Conservation (phyloP, 371 early-diverging fungal genomes). For the Dichotomocladium elegans region DNA sequence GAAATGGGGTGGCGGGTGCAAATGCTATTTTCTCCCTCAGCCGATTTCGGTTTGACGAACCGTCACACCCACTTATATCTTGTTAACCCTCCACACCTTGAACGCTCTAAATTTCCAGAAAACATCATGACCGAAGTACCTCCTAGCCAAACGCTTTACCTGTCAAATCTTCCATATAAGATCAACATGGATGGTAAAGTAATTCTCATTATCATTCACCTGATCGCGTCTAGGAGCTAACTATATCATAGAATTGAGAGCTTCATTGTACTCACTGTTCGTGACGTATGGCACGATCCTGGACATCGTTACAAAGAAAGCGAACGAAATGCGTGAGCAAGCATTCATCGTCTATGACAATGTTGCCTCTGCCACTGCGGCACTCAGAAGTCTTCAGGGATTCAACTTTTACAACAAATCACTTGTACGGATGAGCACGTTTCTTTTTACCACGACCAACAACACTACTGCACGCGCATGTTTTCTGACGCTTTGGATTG, state of each 20-base stretch:
- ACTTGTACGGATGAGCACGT: constrained; percentile 58
- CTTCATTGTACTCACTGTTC: constrained; percentile 72
- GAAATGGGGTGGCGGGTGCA: too few species aligned
- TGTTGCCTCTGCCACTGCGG: constrained; percentile 70
- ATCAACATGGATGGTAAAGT: constrained; percentile 15
- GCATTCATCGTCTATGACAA: constrained; percentile 89
- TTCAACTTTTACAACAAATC: constrained; percentile 70
- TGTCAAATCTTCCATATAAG: constrained; percentile 11
- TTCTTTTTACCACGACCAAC: too few species aligned
- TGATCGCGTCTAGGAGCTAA: too few species aligned
- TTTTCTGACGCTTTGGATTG: constrained; percentile 3
- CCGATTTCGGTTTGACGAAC: too few species aligned
- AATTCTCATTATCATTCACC: too few species aligned
- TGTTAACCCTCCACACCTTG: not conserved
- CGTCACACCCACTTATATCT: too few species aligned
- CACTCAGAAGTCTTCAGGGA: constrained; percentile 72
- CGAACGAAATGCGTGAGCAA: constrained; percentile 89
- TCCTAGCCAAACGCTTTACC: constrained; percentile 18
- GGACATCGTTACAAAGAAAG: constrained; percentile 79
- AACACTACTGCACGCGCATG: not conserved
- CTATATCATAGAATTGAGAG: constrained; percentile 70
- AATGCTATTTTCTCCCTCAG: too few species aligned
- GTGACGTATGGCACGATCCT: constrained; percentile 82
- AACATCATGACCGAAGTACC: constrained; percentile 11
- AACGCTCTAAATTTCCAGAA: not conserved